phyloP scores from a whole-genome alignment of 176 grass and related monocot genomes.

The Cocos nucifera region DNA sequence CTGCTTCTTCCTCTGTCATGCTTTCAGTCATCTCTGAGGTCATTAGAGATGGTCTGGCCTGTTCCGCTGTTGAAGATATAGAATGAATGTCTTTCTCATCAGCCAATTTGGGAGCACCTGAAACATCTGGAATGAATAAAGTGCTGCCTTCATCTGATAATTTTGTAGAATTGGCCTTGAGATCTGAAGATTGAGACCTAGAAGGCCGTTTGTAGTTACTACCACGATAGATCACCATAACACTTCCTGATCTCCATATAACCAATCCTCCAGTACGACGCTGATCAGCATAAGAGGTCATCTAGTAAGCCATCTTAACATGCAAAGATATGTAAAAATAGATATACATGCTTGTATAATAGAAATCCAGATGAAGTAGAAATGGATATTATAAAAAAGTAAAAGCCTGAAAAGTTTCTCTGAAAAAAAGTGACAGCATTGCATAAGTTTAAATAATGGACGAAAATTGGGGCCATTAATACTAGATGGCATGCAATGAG shows the following conservation, averaged over 20 bases:
- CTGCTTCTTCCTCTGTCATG: constrained; percentile 67
- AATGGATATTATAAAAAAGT: too few species aligned
- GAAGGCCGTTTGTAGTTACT: constrained; percentile 60
- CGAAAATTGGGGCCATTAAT: too few species aligned
- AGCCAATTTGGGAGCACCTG: background rate
- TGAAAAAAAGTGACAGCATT: too few species aligned
- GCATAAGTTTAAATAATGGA: too few species aligned
- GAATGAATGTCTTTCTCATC: constrained; percentile 18
- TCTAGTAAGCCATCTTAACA: background rate
- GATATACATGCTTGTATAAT: background rate
- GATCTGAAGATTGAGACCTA: constrained; percentile 36
- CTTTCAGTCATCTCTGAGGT: constrained; percentile 33
- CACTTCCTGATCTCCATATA: constrained; percentile 92
- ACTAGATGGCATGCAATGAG: too few species aligned
- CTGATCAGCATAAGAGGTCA: constrained; percentile 31
- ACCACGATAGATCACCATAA: constrained; percentile 86
- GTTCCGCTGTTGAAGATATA: constrained; percentile 9
- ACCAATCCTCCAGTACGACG: constrained; percentile 72
- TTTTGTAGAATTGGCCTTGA: constrained; percentile 18
- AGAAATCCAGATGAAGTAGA: too few species aligned
- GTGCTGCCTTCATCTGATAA: constrained; percentile 20
- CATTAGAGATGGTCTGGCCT: constrained; percentile 18
- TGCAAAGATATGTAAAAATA: background rate
- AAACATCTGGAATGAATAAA: constrained; percentile 54
- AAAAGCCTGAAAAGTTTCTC: too few species aligned